phyloP scores from a whole-genome alignment of 2,329 filamentous ascomycete genomes.

The Ilyonectria sp. region DNA sequence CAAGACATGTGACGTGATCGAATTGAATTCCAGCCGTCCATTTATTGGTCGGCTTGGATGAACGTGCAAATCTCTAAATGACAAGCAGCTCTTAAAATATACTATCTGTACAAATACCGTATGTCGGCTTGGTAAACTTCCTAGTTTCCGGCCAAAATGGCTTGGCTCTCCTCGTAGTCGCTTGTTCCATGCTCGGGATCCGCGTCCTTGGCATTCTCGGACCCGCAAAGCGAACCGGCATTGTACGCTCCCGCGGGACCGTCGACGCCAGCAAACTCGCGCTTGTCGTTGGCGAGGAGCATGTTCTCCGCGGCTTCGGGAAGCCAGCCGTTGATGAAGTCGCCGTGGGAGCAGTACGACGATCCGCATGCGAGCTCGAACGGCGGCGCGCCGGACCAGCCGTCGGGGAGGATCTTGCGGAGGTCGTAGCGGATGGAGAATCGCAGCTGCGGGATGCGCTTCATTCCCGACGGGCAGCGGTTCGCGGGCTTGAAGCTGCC shows the following conservation, averaged over 20 bases:
- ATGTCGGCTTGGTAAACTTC: background rate
- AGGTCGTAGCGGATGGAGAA: constrained; percentile 63
- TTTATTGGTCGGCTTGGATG: background rate
- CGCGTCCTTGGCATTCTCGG: constrained; percentile 10
- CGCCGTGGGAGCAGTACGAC: constrained; percentile 59
- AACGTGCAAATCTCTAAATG: no score
- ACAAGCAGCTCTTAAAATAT: no score
- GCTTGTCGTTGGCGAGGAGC: constrained; percentile 21
- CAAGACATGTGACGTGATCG: background rate
- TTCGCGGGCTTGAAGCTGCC: constrained; percentile 39
- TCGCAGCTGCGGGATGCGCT: constrained; percentile 61
- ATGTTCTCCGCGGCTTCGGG: constrained; percentile 47
- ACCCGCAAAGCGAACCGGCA: constrained; percentile 10
- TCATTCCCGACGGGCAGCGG: constrained; percentile 58
- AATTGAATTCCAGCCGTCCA: background rate
- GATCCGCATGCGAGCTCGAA: constrained; percentile 58
- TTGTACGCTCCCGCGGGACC: constrained; percentile 11
- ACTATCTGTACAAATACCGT: background rate
- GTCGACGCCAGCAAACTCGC: constrained; percentile 24
- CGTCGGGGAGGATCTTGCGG: constrained; percentile 55
- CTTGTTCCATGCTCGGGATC: constrained; percentile 20
- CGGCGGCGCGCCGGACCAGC: constrained; percentile 59
- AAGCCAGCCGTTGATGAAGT: constrained; percentile 64
- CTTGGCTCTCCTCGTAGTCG: constrained; percentile 20
- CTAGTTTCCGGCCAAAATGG: background rate